phyloP scores from a whole-genome alignment of 441 rosid species.

The Jatropha podagrica region DNA sequence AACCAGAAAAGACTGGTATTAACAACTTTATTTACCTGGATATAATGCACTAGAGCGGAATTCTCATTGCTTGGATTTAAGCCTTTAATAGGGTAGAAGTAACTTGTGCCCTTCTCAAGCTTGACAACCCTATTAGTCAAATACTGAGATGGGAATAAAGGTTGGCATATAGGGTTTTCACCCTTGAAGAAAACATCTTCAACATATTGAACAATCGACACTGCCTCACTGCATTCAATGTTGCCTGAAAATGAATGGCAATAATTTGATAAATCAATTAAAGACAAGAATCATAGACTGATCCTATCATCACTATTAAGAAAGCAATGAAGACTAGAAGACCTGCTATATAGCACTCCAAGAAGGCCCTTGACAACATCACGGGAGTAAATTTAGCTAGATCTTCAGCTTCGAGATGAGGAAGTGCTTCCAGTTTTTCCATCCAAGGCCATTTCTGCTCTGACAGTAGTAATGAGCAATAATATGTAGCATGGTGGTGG shows the following conservation, averaged over 20 bases:
- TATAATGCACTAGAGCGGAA: slow-evolving; percentile 76
- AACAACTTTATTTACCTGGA: slow-evolving; percentile 54
- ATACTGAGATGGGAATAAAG: slow-evolving; percentile 65
- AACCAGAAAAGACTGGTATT: not conserved
- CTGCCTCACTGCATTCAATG: slow-evolving; percentile 63
- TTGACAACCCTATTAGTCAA: slow-evolving; percentile 65
- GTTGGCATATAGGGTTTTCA: slow-evolving; percentile 59
- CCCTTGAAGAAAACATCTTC: slow-evolving; percentile 65
- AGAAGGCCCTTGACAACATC: slow-evolving; percentile 71
- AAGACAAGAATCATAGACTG: not conserved
- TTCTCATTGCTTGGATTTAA: slow-evolving; percentile 78
- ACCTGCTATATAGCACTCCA: slow-evolving; percentile 89
- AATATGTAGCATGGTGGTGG: slow-evolving; percentile 64
- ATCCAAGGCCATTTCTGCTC: slow-evolving; percentile 67
- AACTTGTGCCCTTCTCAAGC: slow-evolving; percentile 54
- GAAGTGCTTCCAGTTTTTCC: slow-evolving; percentile 70
- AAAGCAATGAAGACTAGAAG: slow-evolving; percentile 8
- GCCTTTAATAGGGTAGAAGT: slow-evolving; percentile 57
- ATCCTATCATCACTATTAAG: not conserved
- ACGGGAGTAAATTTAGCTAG: slow-evolving; percentile 60
- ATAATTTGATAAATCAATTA: not conserved
- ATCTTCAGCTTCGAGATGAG: slow-evolving; percentile 60
- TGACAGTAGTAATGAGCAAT: slow-evolving; percentile 59
- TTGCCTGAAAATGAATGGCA: slow-evolving; percentile 51
- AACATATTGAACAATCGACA: slow-evolving; percentile 53